Evolutionary conservation across 768 basidiomycete genomes (phyloP).

Genomic region (Ephemerocybe angulata): DNA sequence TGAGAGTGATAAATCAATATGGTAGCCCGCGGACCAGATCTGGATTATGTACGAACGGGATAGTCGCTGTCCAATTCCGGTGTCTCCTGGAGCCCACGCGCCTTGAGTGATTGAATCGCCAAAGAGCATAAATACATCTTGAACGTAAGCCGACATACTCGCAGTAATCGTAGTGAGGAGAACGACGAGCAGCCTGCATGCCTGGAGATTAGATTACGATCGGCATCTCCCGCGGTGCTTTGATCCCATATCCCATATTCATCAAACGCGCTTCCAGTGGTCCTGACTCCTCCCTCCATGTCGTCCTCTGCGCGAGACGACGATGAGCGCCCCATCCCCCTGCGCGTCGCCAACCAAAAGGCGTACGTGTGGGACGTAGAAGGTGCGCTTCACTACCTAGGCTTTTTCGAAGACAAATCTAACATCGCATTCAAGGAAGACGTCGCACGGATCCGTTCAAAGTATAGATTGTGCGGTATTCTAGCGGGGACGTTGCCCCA

Average conservation of each 20-base stretch:
- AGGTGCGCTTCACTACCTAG: slow-evolving; percentile 37
- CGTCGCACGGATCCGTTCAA: slow-evolving; percentile 71
- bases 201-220: neutral
- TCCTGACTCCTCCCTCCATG: slow-evolving; percentile 4
- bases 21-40: neutral
- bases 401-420: neutral
- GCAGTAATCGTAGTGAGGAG: neutral
- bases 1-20: neutral
- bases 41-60: slow-evolving; percentile 57
- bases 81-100: slow-evolving; percentile 46
- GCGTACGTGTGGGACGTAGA: slow-evolving; percentile 90
- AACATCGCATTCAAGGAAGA: slow-evolving; percentile 44
- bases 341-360: slow-evolving; percentile 73
- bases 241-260: slow-evolving; percentile 3
- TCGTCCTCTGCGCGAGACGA: slow-evolving; percentile 15
- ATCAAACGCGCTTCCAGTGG: slow-evolving; percentile 6
- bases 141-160: slow-evolving; percentile 52
- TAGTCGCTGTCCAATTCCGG: slow-evolving; percentile 68
- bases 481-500: slow-evolving; percentile 90
- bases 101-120: slow-evolving; percentile 82
- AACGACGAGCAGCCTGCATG: no score
- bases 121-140: slow-evolving; percentile 70
- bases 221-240: neutral
- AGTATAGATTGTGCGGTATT: slow-evolving; percentile 81
- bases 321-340: slow-evolving; percentile 40